These are phyloP conservation scores for Ilyonectria mors-panacis DNA, from an alignment of 2,329 filamentous ascomycete species.

Conservation along the genomic window DNA sequence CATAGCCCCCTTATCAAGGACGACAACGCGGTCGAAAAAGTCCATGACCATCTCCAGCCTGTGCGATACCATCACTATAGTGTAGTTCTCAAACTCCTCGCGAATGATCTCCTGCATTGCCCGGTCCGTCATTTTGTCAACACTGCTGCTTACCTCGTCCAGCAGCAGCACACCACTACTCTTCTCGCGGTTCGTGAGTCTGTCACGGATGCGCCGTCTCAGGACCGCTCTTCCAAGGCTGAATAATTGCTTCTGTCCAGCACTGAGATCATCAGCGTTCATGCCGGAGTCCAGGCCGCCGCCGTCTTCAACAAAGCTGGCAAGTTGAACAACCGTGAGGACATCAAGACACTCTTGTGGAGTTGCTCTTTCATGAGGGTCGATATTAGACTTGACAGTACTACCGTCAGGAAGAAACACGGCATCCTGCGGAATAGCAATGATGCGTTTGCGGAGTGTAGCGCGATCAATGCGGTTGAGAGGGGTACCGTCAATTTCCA, in stretches of 20 bases:
- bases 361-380: slow-evolving; percentile 54
- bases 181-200: slow-evolving; percentile 30
- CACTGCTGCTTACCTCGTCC: slow-evolving; percentile 61
- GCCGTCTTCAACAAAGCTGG: slow-evolving; percentile 49
- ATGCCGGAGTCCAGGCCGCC: slow-evolving; percentile 57
- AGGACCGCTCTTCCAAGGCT: slow-evolving; percentile 73
- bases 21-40: slow-evolving; percentile 63
- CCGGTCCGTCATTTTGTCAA: slow-evolving; percentile 59
- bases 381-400: slow-evolving; percentile 60
- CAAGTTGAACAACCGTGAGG: slow-evolving; percentile 55
- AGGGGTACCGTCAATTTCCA: slow-evolving; percentile 61
- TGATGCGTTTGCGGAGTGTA: slow-evolving; percentile 62
- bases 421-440: slow-evolving; percentile 68
- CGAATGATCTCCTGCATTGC: slow-evolving; percentile 59
- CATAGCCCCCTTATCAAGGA: slow-evolving; percentile 64
- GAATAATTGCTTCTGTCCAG: slow-evolving; percentile 76
- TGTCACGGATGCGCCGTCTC: slow-evolving; percentile 47
- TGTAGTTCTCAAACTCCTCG: slow-evolving; percentile 60
- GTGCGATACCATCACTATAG: slow-evolving; percentile 67
- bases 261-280: slow-evolving; percentile 64
- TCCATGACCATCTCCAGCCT: slow-evolving; percentile 66
- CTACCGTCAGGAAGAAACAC: slow-evolving; percentile 64
- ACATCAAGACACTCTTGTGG: slow-evolving; percentile 53
- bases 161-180: slow-evolving; percentile 54
- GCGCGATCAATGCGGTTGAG: slow-evolving; percentile 57